Conservation (phyloP, 2,329 filamentous ascomycete genomes). For the Sporothrix sp. region DNA sequence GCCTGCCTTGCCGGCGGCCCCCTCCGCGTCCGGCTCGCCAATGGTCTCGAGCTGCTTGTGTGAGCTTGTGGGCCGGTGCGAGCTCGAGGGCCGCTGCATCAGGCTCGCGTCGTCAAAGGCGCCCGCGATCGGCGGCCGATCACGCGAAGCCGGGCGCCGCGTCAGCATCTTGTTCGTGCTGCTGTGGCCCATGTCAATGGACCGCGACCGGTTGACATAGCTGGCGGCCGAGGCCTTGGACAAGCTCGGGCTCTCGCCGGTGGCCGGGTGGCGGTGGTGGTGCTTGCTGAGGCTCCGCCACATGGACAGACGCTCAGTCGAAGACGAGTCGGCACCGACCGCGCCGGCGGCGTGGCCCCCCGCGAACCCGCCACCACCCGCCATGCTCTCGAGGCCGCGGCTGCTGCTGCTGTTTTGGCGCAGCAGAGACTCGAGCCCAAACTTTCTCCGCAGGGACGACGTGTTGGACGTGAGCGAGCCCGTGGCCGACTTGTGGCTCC, state of each 20-base stretch:
- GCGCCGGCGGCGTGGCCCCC: slow-evolving; percentile 26
- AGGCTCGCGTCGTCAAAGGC: slow-evolving; percentile 46
- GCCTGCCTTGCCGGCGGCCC: slow-evolving; percentile 18
- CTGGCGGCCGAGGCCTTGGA: slow-evolving; percentile 41
- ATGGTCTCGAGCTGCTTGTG: slow-evolving; percentile 47
- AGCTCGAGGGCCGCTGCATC: slow-evolving; percentile 19
- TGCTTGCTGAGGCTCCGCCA: slow-evolving; percentile 86
- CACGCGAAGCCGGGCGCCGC: slow-evolving; percentile 46
- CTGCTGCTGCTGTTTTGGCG: slow-evolving; percentile 66
- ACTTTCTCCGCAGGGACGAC: slow-evolving; percentile 74
- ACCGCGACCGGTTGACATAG: slow-evolving; percentile 60
- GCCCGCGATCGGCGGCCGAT: slow-evolving; percentile 50
- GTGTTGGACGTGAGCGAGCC: slow-evolving; percentile 77
- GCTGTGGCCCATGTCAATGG: slow-evolving; percentile 57
- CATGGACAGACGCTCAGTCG: slow-evolving; percentile 66
- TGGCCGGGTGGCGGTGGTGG: slow-evolving; percentile 51
- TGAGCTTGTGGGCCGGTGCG: slow-evolving; percentile 46
- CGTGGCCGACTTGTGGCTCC: slow-evolving; percentile 46
- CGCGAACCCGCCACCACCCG: neutral
- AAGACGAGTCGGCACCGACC: neutral
- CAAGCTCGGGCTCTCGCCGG: slow-evolving; percentile 51
- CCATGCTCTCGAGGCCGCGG: slow-evolving; percentile 5
- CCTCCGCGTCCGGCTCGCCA: slow-evolving; percentile 44
- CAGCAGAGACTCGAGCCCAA: slow-evolving; percentile 67
- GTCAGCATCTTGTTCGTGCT: slow-evolving; percentile 27